Base-by-base conservation (phyloP, 495 filamentous ascomycete species). In the Talaromyces borbonicus region DNA sequence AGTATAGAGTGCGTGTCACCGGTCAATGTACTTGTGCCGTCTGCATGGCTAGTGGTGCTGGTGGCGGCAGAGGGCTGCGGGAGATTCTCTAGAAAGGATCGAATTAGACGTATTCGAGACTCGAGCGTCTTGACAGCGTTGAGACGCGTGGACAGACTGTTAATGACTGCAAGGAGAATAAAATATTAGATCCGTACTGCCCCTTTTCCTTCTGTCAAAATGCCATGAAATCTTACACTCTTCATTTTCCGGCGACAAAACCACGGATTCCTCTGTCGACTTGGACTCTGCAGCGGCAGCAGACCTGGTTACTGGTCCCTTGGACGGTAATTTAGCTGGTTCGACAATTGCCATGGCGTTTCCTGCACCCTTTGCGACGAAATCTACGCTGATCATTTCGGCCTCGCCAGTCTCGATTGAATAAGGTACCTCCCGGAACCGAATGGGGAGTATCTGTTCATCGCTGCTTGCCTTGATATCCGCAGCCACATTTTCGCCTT, bases 331-430 rank as follows among this genome's bases (percentile, higher is more conserved):
- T 15, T 44, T 48, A 8, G 14, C 32, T 26, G 55, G 24, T 11
- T 52, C 50, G 30, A 77, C 68, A 2, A 77, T 67, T 8, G 78
- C 77, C 11, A 80, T 76, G 12, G 90, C 92, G 54, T 86, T 89
- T 1, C 81, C 84, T 20, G 81, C 86, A 19, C 82, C 83, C 38
- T 82, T 77, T 1, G 90, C 90, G 23, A 98, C 84, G 48, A 86
- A 90, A 54, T 97, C 86, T 53, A 98, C 81, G 30, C 81, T 80
- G 53, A 99, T 96, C 89, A 97, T 96, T 67, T 99, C 93, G 6
- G 92, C 85, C 61, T 97, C 88, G 12, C 85, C 86, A 0, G 88
- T 96, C 60, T 99, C 92, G 14, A 96, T 79, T 0, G 80, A 78
- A 59, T 90, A 96, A 14, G 83, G 80, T 24, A 96, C 60, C 57